Evolutionary conservation across 2,329 filamentous ascomycete genomes (phyloP).

Genomic region (Moelleriella libera): DNA sequence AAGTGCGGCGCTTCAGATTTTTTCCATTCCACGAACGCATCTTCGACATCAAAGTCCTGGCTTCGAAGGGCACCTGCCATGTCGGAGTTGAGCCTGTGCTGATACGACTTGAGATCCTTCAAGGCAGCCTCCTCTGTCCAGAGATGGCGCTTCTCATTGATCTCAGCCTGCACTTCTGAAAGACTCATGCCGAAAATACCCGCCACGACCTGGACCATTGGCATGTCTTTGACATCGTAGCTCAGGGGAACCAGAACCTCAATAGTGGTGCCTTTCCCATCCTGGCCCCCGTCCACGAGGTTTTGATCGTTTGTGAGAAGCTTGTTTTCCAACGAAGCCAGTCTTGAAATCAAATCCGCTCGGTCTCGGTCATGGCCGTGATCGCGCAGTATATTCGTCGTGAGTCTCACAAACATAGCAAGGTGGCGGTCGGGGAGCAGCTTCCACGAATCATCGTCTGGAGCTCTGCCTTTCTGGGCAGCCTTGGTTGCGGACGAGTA

Average conservation of each 20-base stretch:
- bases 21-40: slow-evolving; percentile 82
- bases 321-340: slow-evolving; percentile 81
- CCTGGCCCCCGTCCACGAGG: slow-evolving; percentile 29
- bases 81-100: slow-evolving; percentile 72
- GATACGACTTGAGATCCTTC: slow-evolving; percentile 85
- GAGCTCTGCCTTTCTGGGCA: slow-evolving; percentile 58
- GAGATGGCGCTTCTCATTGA: slow-evolving; percentile 62
- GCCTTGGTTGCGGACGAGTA: slow-evolving; percentile 86
- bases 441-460: slow-evolving; percentile 81
- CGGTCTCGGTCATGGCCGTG: slow-evolving; percentile 76
- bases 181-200: slow-evolving; percentile 72
- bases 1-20: slow-evolving; percentile 77
- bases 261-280: slow-evolving; percentile 36
- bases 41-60: slow-evolving; percentile 82
- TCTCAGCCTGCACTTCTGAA: slow-evolving; percentile 71
- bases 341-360: slow-evolving; percentile 66
- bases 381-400: slow-evolving; percentile 66
- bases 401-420: slow-evolving; percentile 81
- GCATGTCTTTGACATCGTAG: slow-evolving; percentile 95
- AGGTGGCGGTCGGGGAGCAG: slow-evolving; percentile 86
- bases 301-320: slow-evolving; percentile 89
- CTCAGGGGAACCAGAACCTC: slow-evolving; percentile 74
- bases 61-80: slow-evolving; percentile 63
- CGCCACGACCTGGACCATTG: slow-evolving; percentile 74
- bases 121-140: slow-evolving; percentile 92